Evolutionary conservation across 1,284 basidiomycete species (phyloP), one percentile per base, ranked within the genome.

Genomic region (Melampsora americana): DNA sequence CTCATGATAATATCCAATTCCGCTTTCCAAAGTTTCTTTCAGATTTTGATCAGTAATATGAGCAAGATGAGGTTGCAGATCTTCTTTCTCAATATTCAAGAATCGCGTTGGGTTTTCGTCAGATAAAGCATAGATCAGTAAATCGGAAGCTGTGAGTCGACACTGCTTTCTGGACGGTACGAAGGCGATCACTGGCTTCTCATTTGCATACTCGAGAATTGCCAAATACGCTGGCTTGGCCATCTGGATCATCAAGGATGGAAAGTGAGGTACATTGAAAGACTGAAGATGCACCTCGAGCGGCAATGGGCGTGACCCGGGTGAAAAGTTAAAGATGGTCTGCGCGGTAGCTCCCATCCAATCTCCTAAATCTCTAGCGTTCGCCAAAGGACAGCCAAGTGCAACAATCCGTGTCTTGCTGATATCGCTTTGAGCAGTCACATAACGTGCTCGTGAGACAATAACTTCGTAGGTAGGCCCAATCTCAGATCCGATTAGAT

Each of bases 201-300:
- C 87, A 0, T 89, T 87, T 0, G 95, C 90, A 81, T 95, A 90
- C 82, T 99, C 95, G 59, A 90, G 86, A 79, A 98, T 92, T 35
- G 95, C 90, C 18, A 99, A 88, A 82, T 98, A 99, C 0, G 95
- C 92, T 0, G 95, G 96, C 83, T 99, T 99, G 32, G 95, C 95
- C 96, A 99, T 99, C 44, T 94, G 89, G 77, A 99, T 92, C 95
- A 99, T 99, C 72, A 99, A 86, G 0, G 93, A 96, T 0, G 96
- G 95, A 89, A 96, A 98, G 81, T 99, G 96, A 12, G 95, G 92
- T 60, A 96, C 92, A 62, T 88, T 89, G 86, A 97, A 99, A 64
- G 90, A 93, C 82, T 98, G 95, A 9, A 99, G 85, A 81, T 99
- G 95, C 66, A 99, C 95, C 79, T 99, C 95, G 88, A 99, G 91